phyloP scores from a whole-genome alignment of 2,329 filamentous ascomycete genomes.

The Pestalotiopsis sp. region DNA sequence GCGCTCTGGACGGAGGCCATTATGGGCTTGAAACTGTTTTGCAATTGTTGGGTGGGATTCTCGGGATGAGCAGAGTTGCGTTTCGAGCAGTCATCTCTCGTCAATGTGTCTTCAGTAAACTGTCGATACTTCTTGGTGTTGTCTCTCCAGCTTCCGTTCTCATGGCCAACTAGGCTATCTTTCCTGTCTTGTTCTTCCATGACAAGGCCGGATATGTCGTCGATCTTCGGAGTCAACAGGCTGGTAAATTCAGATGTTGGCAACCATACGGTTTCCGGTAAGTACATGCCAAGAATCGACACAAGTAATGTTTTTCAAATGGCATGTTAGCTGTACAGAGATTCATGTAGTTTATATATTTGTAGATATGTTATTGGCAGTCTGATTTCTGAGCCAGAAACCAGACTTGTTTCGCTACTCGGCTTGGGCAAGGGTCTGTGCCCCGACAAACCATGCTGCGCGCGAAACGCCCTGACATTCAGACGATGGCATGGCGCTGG shows the following conservation, averaged over 20 bases:
- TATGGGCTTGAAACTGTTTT: neutral
- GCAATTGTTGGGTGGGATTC: too few species aligned
- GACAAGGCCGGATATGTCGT: neutral
- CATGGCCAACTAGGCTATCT: neutral
- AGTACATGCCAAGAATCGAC: too few species aligned
- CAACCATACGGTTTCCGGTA: too few species aligned
- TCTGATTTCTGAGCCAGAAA: neutral
- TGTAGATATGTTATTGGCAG: neutral
- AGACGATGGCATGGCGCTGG: neutral
- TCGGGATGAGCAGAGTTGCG: neutral
- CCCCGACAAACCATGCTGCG: neutral
- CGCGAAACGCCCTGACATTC: neutral
- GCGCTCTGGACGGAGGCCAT: neutral
- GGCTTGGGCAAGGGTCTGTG: constrained; percentile 10
- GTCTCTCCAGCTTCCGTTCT: neutral
- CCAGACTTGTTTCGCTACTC: constrained; percentile 8
- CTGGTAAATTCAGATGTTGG: too few species aligned
- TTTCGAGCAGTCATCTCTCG: neutral
- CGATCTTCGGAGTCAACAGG: neutral
- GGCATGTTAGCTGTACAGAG: neutral
- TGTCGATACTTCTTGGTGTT: neutral
- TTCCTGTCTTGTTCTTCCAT: neutral
- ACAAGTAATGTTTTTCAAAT: neutral
- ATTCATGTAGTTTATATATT: neutral
- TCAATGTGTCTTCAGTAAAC: neutral